Evolutionary conservation across 208 protist species (phyloP), one percentile per base, ranked within the genome.

Genomic region (Angomonas ambiguus): DNA sequence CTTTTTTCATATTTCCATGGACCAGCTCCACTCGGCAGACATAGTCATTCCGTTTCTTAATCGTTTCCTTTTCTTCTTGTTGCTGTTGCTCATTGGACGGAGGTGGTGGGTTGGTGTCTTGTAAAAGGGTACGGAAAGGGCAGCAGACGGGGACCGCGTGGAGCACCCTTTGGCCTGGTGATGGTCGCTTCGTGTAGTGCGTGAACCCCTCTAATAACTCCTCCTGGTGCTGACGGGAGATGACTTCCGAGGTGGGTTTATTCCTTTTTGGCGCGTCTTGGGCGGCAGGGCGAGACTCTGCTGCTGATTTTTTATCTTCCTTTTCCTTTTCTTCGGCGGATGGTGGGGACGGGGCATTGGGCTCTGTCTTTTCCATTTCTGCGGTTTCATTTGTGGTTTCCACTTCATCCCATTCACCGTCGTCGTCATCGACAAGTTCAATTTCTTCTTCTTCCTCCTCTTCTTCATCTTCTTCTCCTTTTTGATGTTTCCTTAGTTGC

Each of bases 121-220:
- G 57, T 34, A 69, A 62, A 5, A 88, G 51, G n/a, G 69, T 67
- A 48, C 68, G 65, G 56, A 80, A 67, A 1, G 82, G 82, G 20
- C 78, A 77, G 61, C 78, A 85, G 34, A 88, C 78, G 27, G 61
- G 61, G 2, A 85, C 61, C 25, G 71, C 82, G 61, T 88, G 78
- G 27, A 70, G 65, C 28, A 88, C 70, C 16, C 57, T 33, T 58
- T 87, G 77, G 10, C 24, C 51, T 2, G 56, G 48, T 1, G 34
- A 20, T 0, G 78, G 82, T 0, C 35, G 49, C 8, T 55, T 69
- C 0, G 78, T 85, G 76, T 83, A 84, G 68, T 78, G 69, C 0
- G 53, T 58, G 8, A 84, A 63, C 0, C 59, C 66, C 20, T 53
- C 62, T 24, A 64, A 34, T 30, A 88, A 69, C 45, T 85, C 66